Evolutionary conservation across 129 eudicot species (phyloP).

Genomic region (Mikania micrantha): DNA sequence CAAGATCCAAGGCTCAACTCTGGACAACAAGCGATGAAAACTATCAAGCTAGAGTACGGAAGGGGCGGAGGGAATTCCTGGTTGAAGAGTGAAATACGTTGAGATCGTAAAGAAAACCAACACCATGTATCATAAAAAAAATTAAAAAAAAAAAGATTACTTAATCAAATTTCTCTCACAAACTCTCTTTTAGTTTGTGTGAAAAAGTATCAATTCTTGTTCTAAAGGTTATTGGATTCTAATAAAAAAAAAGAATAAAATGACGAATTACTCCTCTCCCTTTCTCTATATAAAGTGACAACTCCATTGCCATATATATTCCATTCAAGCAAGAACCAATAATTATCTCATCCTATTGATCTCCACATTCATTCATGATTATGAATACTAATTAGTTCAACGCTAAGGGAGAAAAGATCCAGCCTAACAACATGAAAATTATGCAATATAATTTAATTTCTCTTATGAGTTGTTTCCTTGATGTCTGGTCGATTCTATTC

Average conservation of each 20-base stretch:
- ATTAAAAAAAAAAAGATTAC: background rate
- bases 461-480: slow-evolving; percentile 10
- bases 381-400: slow-evolving; percentile 6
- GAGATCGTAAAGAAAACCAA: too few relatives aligned
- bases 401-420: background rate
- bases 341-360: background rate
- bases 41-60: too few relatives aligned
- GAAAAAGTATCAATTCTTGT: background rate
- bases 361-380: background rate
- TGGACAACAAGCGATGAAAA: too few relatives aligned
- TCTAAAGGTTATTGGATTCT: background rate
- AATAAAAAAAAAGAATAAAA: background rate
- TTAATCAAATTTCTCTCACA: background rate
- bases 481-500: slow-evolving; percentile 11
- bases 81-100: too few relatives aligned
- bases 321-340: slow-evolving; percentile 12
- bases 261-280: background rate
- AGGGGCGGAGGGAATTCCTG: too few relatives aligned
- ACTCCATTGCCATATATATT: slow-evolving; percentile 5
- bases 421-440: background rate
- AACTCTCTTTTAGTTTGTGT: background rate
- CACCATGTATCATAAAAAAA: background rate
- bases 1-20: too few relatives aligned
- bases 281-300: slow-evolving; percentile 21
- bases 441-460: slow-evolving; percentile 1